Evolutionary conservation across 768 basidiomycete species (phyloP), one percentile per base, ranked within the genome.

Genomic region (Wakefieldia striispora): DNA sequence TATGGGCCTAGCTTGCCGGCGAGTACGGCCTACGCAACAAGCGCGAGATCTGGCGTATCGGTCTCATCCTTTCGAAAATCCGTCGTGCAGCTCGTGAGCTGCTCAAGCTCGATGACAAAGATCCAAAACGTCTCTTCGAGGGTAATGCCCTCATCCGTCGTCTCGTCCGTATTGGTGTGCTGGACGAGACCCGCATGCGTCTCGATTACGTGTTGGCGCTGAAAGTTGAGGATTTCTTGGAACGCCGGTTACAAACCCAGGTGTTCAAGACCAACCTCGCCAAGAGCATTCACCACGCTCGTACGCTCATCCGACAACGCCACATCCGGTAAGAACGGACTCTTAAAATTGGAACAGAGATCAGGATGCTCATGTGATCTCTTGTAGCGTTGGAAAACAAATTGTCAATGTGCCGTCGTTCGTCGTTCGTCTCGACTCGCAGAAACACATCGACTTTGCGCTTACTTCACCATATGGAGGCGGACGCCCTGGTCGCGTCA

Each of bases 11-110:
- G 95, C 95, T 98, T 74, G 95, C 95, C 46, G 95, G 97, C 75
- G 97, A 99, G 77, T 98, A 95, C 80, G 97, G 97, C 72, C 91
- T 98, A 70, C 91, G 95, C 73, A 98, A 97, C 90, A 99, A 99
- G 82, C 90, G 95, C 71, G 97, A 99, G 78, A 97, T 98, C 79
- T 99, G 95, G 97, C 91, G 97, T 68, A 98, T 99, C 73, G 85
- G 92, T 71, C 87, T 99, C 67, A 86, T 85, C 71, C 87, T 99
- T 47, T 99, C 97, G 66, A 97, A 99, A 83, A 99, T 99, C 70
- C 95, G 97, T 80, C 94, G 97, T 87, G 97, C 97, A 56, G 97
- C 97, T 59, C 95, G 97, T 88, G 97, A 99, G 79, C 90, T 99
- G 56, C 88, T 99, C 77, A 99, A 99, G 69, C 93, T 99, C 76